Base-by-base conservation (phyloP, 352 stramenopile genomes). In the Paralagenidium karlingii region DNA sequence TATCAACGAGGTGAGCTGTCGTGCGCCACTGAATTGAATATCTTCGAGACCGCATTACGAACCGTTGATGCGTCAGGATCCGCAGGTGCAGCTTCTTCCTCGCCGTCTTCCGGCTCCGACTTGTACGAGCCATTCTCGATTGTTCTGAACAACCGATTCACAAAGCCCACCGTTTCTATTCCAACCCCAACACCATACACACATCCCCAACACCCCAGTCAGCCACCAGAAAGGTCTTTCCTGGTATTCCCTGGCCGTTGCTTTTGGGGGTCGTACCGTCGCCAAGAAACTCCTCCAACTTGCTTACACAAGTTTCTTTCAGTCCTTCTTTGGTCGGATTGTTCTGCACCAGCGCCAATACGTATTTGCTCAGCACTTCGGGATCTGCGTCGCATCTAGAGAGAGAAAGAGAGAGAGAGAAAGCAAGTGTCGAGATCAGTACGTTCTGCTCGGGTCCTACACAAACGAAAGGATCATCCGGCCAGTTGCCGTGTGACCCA, bases 341-440 rank as follows among this genome's bases (percentile, higher is more conserved):
- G 47, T 80, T 83, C 59, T 89, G 75, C 46, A 92, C 70, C 26
- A 92, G 52, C 34, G 79, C 79, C 15, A 90, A 47, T 28, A 92
- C 76, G 47, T 92, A 92, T 47, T 92, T 92, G 47, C 73, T 87
- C 47, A 92, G 43, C 34, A 92, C 79, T 18, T 85, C 75, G 1
- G 79, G 79, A 49, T 92, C 79, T 1, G 79, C 79, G 28, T 92
- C 79, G 42, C 79, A 89, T 43, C 78, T 92, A 38, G 2, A 54
- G 18, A 19, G 16, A 42, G 28, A 44, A 24, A 29, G 27, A 44
- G 12, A 43, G 5, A 12, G 31, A 9, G 32, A 15, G 20, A 30
- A 51, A 29, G 18, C 26, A 39, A 31, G 3, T 16, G 24, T 42
- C 34, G 31, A 40, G 30, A 45, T 3, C 34, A 47, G 12, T 15